A percentile compares a stretch with the other conserved stretches of the same genome.
These are phyloP conservation scores for Laetiporus sulphureus DNA, from an alignment of 1,284 basidiomycete species.

Conservation along the genomic window DNA sequence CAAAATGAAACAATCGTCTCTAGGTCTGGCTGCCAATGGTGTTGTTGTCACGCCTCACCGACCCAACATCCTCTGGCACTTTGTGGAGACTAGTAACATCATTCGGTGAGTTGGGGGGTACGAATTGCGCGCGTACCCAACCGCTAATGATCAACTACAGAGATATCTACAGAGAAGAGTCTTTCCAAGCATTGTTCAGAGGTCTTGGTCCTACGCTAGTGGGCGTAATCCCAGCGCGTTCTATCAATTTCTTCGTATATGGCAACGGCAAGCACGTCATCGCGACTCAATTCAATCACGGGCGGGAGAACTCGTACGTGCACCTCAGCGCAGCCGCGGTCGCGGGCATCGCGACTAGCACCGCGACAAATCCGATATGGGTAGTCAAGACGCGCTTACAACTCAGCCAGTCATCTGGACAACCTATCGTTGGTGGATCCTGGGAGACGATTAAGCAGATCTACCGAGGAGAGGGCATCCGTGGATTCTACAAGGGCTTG, in stretches of 20 bases:
- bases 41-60: conserved; percentile 37
- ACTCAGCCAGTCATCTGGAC: conserved; percentile 33
- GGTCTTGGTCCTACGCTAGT: conserved; percentile 93
- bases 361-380: conserved; percentile 97
- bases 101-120: conserved; percentile 53
- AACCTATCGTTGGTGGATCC: conserved; percentile 43
- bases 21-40: conserved; percentile 36
- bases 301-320: conserved; percentile 79
- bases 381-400: conserved; percentile 96
- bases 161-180: conserved; percentile 88
- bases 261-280: conserved; percentile 94
- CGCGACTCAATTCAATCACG: conserved; percentile 77
- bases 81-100: conserved; percentile 91
- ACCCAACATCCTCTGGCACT: conserved; percentile 75
- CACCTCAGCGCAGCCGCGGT: conserved; percentile 84
- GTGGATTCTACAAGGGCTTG: conserved; percentile 92
- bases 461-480: conserved; percentile 74
- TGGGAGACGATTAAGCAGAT: conserved; percentile 68
- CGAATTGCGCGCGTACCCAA: not conserved
- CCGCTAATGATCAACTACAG: conserved; percentile 31
- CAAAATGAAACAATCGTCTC: conserved; percentile 46
- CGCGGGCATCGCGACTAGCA: conserved; percentile 83
- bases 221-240: conserved; percentile 91
- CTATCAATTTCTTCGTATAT: conserved; percentile 98
- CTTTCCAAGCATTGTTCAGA: conserved; percentile 86